Percentiles rank a stretch among this genome's conserved stretches.
These are phyloP conservation scores for Escovopsis sp. DNA, from an alignment of 2,329 filamentous ascomycete genomes.

Conservation along the genomic window DNA sequence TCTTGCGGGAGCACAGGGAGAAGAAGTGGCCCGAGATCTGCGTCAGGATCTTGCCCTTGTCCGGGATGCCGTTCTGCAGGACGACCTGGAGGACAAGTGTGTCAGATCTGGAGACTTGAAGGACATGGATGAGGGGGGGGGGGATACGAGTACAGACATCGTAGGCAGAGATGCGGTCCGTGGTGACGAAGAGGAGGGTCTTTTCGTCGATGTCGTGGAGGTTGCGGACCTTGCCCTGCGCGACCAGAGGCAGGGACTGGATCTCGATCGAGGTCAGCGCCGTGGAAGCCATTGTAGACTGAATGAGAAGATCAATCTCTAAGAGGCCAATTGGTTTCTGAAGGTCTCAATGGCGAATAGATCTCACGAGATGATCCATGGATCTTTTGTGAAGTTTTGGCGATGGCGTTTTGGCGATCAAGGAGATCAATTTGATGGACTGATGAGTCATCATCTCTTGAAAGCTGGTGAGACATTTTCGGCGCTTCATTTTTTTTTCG, in stretches of 20 bases:
- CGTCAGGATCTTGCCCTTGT: constrained; percentile 39
- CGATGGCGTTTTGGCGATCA: no score
- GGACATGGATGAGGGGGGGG: not conserved
- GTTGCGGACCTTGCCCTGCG: constrained; percentile 59
- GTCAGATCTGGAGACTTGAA: not conserved
- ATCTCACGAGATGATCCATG: no score
- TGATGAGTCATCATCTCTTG: no score
- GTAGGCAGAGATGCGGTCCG: constrained; percentile 88
- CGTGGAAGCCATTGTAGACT: constrained; percentile 9
- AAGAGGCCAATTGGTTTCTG: no score
- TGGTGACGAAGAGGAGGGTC: constrained; percentile 68
- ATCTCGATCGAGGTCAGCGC: constrained; percentile 42
- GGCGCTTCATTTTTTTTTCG: no score
- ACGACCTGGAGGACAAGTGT: constrained; percentile 25
- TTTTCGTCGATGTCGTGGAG: constrained; percentile 50
- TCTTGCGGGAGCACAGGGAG: constrained; percentile 26
- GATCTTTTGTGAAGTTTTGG: no score
- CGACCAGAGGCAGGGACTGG: constrained; percentile 20
- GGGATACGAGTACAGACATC: constrained; percentile 43
- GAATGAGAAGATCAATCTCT: not conserved
- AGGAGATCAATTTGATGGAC: no score
- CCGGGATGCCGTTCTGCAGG: constrained; percentile 51
- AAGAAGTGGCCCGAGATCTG: constrained; percentile 38
- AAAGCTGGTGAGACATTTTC: no score
- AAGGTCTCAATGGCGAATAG: no score